Base-by-base conservation (phyloP, 192 early-diverging fungal genomes). In the Thoreauomyces humboldtii region DNA sequence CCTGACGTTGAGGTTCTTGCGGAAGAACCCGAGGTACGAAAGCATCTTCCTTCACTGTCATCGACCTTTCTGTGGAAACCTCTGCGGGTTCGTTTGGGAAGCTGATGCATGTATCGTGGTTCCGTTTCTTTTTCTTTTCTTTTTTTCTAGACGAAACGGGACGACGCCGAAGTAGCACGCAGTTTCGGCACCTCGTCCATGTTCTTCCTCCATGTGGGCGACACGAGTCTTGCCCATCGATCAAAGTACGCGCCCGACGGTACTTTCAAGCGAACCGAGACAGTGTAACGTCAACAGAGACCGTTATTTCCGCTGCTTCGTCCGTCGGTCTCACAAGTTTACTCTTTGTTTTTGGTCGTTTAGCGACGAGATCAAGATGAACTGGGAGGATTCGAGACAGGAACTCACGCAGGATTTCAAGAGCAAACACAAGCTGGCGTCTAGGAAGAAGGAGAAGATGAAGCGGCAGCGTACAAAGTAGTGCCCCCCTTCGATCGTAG, bases 351-450 rank as follows among this genome's bases (percentile, higher is more conserved):
- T 12, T n/a, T 22, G 45, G 7, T 65, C n/a, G n/a, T 61, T 14
- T 43, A 86, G 84, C 47, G 85, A 81, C 44, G 74, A 86, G 48
- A 76, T 87, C 25, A 80, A 73, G 19, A 52, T 70, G 4, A 43
- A 77, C 22, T 87, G 83, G 83, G 77, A 87, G 59, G 73, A 77
- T 41, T 71, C 62, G 17, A 67, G 78, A 4, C 69, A 78, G 44
- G 75, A 85, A 25, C 63, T 87, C 64, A 87, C 85, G 0, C 72
- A 78, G 43, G 85, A 86, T 25, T 87, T 82, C 67, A 87, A 87
- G 65, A 69, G 80, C 42, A 87, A 87, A 61, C 83, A 87, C 60
- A 83, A 82, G 59, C 17, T 37, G 17, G 69, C 69, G 2, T 54
- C 38, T 17, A 25, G 69, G 9, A 38, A 47, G 24, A 50, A 55